These are phyloP conservation scores for Xylaria scruposa DNA, from an alignment of 495 filamentous ascomycete genomes.

Conservation along the genomic window DNA sequence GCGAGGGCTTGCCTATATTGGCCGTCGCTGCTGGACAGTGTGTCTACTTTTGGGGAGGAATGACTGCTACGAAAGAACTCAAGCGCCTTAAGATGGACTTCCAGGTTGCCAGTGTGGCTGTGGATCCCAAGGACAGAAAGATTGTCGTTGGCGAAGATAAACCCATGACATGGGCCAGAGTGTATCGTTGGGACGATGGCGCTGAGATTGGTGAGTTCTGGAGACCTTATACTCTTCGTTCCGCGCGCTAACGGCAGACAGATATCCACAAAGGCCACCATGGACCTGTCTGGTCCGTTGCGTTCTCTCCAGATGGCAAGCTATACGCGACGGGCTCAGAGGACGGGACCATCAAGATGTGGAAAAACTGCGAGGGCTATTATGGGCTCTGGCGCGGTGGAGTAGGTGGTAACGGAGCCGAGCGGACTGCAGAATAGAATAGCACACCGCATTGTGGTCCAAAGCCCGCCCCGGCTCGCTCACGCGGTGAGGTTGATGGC, in stretches of 20 bases:
- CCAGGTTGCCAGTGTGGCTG: slow-evolving; percentile 85
- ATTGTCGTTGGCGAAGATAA: slow-evolving; percentile 83
- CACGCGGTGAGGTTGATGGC: slow-evolving; percentile 12
- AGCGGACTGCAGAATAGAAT: slow-evolving; percentile 37
- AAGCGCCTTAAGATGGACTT: slow-evolving; percentile 78
- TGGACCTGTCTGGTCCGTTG: slow-evolving; percentile 93
- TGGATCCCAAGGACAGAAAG: slow-evolving; percentile 79
- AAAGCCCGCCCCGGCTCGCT: slow-evolving; percentile 21
- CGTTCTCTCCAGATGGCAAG: slow-evolving; percentile 93
- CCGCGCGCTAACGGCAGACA: slow-evolving; percentile 24
- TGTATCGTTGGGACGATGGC: slow-evolving; percentile 84
- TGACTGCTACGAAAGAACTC: slow-evolving; percentile 69
- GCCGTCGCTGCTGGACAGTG: slow-evolving; percentile 83
- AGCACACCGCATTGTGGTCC: slow-evolving; percentile 18
- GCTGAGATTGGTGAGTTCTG: slow-evolving; percentile 70
- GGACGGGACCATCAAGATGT: slow-evolving; percentile 95
- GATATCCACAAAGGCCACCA: slow-evolving; percentile 98
- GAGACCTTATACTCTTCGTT: not conserved
- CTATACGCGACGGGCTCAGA: slow-evolving; percentile 96
- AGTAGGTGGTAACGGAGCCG: slow-evolving; percentile 26
- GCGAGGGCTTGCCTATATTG: slow-evolving; percentile 60
- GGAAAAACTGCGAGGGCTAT: slow-evolving; percentile 65
- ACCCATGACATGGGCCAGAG: slow-evolving; percentile 91
- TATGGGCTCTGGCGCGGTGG: slow-evolving; percentile 61
- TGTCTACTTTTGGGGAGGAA: slow-evolving; percentile 91